These are phyloP conservation scores for Suillus luteus DNA, from an alignment of 768 basidiomycete species.

Conservation along the genomic window DNA sequence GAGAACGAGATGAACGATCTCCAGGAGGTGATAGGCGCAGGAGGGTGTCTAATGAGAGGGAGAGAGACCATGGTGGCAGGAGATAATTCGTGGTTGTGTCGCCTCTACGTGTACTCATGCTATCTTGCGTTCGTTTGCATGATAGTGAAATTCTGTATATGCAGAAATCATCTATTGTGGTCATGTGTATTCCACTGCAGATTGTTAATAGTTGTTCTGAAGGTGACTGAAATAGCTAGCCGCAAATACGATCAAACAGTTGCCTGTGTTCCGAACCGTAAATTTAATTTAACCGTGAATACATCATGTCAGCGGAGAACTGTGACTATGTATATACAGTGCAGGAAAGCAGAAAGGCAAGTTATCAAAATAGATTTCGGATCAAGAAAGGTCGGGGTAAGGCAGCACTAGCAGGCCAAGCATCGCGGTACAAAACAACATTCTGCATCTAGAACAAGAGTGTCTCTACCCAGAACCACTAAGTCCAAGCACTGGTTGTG, in stretches of 20 bases:
- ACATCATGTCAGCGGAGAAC: neutral
- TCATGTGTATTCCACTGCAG: neutral
- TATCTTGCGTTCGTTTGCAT: neutral
- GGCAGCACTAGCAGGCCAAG: neutral
- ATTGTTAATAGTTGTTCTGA: too few species aligned
- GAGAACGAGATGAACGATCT: constrained; percentile 23
- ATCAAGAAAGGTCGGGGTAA: neutral
- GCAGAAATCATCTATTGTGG: neutral
- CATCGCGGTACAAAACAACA: neutral
- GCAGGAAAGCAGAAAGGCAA: neutral
- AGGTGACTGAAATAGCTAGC: neutral
- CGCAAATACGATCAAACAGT: too few species aligned
- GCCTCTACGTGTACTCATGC: neutral
- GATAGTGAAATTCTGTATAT: neutral
- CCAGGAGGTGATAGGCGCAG: constrained; percentile 27
- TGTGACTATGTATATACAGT: neutral
- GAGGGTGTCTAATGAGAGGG: constrained; percentile 28
- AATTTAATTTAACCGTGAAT: too few species aligned
- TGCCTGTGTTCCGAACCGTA: too few species aligned
- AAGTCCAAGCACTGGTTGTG: neutral
- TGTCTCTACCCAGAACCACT: neutral
- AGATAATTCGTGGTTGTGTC: constrained; percentile 16
- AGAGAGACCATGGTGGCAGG: constrained; percentile 25
- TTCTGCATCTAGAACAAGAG: neutral
- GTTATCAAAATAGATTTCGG: neutral